Base-by-base conservation (phyloP, 2,329 filamentous ascomycete genomes). In the Tolypocladium cylindrosporum region DNA sequence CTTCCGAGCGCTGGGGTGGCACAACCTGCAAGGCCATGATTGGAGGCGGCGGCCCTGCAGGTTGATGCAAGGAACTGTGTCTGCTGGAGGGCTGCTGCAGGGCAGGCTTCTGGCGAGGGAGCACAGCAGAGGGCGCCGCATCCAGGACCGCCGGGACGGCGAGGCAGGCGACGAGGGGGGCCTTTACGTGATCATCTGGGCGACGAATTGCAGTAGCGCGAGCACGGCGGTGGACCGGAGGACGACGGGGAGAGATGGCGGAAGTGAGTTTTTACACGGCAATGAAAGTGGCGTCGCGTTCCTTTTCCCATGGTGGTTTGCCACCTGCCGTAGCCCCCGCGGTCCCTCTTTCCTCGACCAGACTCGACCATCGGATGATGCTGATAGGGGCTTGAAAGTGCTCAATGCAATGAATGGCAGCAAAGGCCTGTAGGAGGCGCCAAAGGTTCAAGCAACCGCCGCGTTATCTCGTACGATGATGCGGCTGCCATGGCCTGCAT, bases 21-120 rank as follows among this genome's bases (percentile, higher is more conserved):
- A 64, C 61, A 60, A 59, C 54, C 58, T 61, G 63, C 61, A 61
- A 58, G 57, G 61, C 61, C 65, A 67, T 68, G 60, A 66, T 66
- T 67, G 65, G 65, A 62, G 58, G 51, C 58, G 43, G 53, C 55
- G 34, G 59, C 58, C 61, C 63, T 65, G 64, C 65, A 65, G 61
- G 61, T 55, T 43, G 59, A 59, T 64, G 64, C 60, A 64, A 63
- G 61, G 62, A 58, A 55, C 57, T 58, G 57, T 11, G 27, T 21
- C 48, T 21, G 11, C 16, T 19, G 54, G 48, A 39, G 34, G 55
- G 56, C 51, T 48, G 56, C 56, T 43, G 40, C 54, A 37, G 16
- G 48, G 48, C 27, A 19, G 48, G 27, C 48, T 13, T 51, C 48
- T 21, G 31, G 48, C 48, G 48, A 52, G 19, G 48, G 48, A 37